phyloP scores from a whole-genome alignment of 2,329 filamentous ascomycete genomes.

The Davidsoniella eucalypti region DNA sequence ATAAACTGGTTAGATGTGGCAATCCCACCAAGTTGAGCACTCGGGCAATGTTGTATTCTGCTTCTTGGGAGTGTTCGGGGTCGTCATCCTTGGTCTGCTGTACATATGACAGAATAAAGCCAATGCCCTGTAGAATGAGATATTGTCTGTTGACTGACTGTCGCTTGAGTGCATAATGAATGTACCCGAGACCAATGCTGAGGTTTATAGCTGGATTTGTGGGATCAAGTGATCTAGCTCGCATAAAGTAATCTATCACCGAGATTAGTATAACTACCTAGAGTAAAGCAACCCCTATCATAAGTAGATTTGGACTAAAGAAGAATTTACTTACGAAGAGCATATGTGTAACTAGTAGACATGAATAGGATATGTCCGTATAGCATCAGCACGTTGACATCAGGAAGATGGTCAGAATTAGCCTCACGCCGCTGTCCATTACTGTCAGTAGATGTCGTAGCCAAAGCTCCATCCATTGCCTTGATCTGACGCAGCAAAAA shows the following conservation, averaged over 20 bases:
- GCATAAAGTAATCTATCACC: slow-evolving; percentile 58
- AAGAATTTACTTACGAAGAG: slow-evolving; percentile 42
- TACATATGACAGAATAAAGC: slow-evolving; percentile 57
- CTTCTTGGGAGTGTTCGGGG: slow-evolving; percentile 38
- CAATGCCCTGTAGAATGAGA: slow-evolving; percentile 67
- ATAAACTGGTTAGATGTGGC: slow-evolving; percentile 14
- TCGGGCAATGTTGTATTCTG: slow-evolving; percentile 64
- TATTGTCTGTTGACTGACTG: slow-evolving; percentile 84
- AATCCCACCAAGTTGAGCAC: slow-evolving; percentile 41
- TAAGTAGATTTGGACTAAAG: slow-evolving; percentile 1
- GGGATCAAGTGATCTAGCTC: slow-evolving; percentile 58
- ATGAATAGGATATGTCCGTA: slow-evolving; percentile 83
- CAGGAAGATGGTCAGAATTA: slow-evolving; percentile 32
- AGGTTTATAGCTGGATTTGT: slow-evolving; percentile 65
- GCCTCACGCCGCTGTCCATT: slow-evolving; percentile 19
- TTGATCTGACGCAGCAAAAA: slow-evolving; percentile 86
- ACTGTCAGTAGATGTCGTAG: slow-evolving; percentile 17
- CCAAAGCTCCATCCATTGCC: slow-evolving; percentile 53
- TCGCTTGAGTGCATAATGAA: slow-evolving; percentile 78
- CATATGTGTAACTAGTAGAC: slow-evolving; percentile 66
- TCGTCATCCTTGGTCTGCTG: slow-evolving; percentile 23
- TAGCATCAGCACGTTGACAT: slow-evolving; percentile 67
- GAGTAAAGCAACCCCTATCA: neutral
- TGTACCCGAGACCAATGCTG: slow-evolving; percentile 66
- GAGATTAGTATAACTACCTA: neutral